A percentile compares a stretch with the other conserved stretches of the same genome.
Conservation (phyloP, 2,329 filamentous ascomycete genomes). For the Aspergillus transmontanensis region DNA sequence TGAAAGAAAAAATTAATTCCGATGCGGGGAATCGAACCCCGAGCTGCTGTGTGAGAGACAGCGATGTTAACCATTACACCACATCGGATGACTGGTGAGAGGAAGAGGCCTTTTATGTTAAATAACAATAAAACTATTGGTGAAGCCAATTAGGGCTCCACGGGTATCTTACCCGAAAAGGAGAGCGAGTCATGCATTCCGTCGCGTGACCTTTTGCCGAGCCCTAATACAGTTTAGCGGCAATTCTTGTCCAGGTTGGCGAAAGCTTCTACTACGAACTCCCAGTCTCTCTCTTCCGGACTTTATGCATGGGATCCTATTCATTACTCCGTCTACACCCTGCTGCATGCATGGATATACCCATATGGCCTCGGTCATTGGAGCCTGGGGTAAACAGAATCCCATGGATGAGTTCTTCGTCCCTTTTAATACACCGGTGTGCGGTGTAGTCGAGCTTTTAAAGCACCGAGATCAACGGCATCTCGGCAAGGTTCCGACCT, state of each 20-base stretch:
- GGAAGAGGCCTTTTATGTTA: rapidly evolving
- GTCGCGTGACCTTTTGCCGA: neutral
- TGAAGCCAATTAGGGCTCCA: neutral
- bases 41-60: conserved; percentile 7
- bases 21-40: conserved; percentile 7
- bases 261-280: neutral
- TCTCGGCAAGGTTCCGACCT: conserved; percentile 1
- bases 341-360: neutral
- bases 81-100: neutral
- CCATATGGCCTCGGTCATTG: neutral
- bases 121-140: neutral
- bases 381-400: neutral
- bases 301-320: neutral
- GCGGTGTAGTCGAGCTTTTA: neutral
- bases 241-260: neutral
- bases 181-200: neutral
- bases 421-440: neutral
- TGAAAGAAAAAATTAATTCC: neutral
- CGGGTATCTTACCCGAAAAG: neutral
- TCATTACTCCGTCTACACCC: neutral
- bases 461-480: neutral
- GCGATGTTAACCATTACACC: conserved; percentile 7
- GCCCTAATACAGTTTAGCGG: neutral
- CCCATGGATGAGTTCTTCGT: neutral
- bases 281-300: no score